Evolutionary conservation across 805 yeast genomes (phyloP), one percentile per base, ranked within the genome.

Genomic region (Metschnikowia santaceciliae): DNA sequence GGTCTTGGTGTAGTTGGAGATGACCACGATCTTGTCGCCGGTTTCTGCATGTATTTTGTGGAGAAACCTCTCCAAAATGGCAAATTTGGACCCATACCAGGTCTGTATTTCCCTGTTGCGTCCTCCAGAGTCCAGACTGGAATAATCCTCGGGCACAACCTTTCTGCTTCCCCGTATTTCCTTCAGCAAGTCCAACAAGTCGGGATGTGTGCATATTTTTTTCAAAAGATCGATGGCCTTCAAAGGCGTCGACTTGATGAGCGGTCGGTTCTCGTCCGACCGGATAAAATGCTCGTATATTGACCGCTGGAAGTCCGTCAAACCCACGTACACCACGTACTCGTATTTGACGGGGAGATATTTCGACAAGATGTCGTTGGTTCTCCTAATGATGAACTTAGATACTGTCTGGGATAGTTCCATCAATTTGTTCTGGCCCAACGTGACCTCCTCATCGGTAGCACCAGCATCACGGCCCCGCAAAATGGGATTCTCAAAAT

Each of bases 331-430:
- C n/a, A 94, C 87, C 20, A 94, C 98, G 67, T 94, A 96, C 66
- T 94, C 99, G 65, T 90, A 91, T 67, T 94, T 94, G 55, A 95
- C 89, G 0, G 99, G 99, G 53, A 94, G 75, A 63, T 94, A 94
- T 68, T 94, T 92, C 32, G 97, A 86, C 49, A 94, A 74, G 60
- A 94, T 88, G 67, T 94, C 99, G 70, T 94, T 94, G 0, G 98
- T 90, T 63, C 99, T 82, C 65, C 99, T 79, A 53, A 94, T 94
- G 65, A 94, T 94, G 66, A 92, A 92, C 59, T 83, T 86, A 33
- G 91, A 87, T 2, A 94, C 99, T 42, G 90, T 64, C 32, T 75
- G 80, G 0, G 92, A 83, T 44, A 94, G 71, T 58, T 87, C 90
- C 19, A 72, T 70, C 46, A 94, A 72, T 63, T 87, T 90, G 30